These are phyloP conservation scores for Fusarium irregulare DNA, from an alignment of 2,329 filamentous ascomycete species.

Conservation along the genomic window DNA sequence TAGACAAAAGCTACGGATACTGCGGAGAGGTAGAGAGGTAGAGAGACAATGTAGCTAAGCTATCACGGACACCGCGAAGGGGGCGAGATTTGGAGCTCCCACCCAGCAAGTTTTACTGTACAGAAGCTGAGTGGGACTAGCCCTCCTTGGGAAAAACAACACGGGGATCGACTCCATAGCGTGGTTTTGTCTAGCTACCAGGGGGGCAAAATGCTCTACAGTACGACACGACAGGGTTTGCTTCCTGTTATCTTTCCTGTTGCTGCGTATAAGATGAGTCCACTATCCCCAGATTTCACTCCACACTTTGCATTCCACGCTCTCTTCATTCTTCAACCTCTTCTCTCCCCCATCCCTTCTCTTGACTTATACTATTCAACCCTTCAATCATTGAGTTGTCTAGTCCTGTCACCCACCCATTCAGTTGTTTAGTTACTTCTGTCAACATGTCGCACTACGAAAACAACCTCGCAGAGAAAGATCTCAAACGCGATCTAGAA, in stretches of 20 bases:
- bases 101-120: too few species aligned
- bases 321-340: background rate
- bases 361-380: constrained; percentile 5
- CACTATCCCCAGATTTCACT: constrained; percentile 31
- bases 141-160: constrained; percentile 14
- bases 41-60: background rate
- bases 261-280: constrained; percentile 34
- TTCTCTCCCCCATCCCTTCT: too few species aligned
- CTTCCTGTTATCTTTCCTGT: too few species aligned
- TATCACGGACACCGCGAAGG: constrained; percentile 16
- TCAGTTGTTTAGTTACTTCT: too few species aligned
- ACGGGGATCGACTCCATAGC: constrained; percentile 22
- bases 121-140: background rate
- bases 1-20: constrained; percentile 1
- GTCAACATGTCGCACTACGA: constrained; percentile 25
- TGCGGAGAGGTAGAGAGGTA: background rate
- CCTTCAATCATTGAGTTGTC: constrained; percentile 25
- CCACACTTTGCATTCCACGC: constrained; percentile 17
- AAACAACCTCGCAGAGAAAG: constrained; percentile 29
- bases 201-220: constrained; percentile 8
- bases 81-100: background rate
- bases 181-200: constrained; percentile 5
- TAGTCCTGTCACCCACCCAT: background rate
- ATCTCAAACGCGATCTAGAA: constrained; percentile 25
- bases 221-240: too few species aligned